A percentile compares a stretch with the other conserved stretches of the same genome.
phyloP scores from a whole-genome alignment of 2,329 filamentous ascomycete species.

The Monilinia fructigena region DNA sequence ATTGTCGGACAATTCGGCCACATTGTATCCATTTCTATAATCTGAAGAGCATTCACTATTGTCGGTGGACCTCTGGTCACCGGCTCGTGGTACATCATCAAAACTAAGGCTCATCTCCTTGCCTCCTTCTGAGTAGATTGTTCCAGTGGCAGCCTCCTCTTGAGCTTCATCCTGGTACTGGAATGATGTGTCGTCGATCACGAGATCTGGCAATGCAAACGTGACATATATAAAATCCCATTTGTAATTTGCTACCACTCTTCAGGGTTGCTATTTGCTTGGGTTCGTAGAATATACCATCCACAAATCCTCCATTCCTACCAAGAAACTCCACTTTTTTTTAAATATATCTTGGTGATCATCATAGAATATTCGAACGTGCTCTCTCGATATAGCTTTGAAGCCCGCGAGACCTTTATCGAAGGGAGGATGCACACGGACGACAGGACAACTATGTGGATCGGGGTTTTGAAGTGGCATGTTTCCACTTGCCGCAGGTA shows the following conservation, averaged over 20 bases:
- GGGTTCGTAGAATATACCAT: conserved; percentile 56
- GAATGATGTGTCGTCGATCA: conserved; percentile 56
- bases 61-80: conserved; percentile 46
- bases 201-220: conserved; percentile 67
- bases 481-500: neutral
- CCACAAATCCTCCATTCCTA: conserved; percentile 66
- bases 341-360: conserved; percentile 62
- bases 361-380: conserved; percentile 72
- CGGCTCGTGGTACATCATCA: conserved; percentile 59
- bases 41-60: conserved; percentile 25
- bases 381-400: conserved; percentile 71
- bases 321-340: conserved; percentile 55
- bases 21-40: conserved; percentile 32
- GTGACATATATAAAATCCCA: conserved; percentile 66
- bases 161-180: conserved; percentile 51
- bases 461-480: conserved; percentile 48
- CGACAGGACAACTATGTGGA: conserved; percentile 60
- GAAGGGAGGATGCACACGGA: conserved; percentile 70
- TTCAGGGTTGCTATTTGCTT: conserved; percentile 56
- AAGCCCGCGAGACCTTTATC: conserved; percentile 61
- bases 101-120: conserved; percentile 76
- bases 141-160: conserved; percentile 25
- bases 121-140: conserved; percentile 50
- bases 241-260: conserved; percentile 66
- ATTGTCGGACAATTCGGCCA: conserved; percentile 33